phyloP scores from a whole-genome alignment of 2,329 filamentous ascomycete genomes.

The Fusarium guadeloupense region DNA sequence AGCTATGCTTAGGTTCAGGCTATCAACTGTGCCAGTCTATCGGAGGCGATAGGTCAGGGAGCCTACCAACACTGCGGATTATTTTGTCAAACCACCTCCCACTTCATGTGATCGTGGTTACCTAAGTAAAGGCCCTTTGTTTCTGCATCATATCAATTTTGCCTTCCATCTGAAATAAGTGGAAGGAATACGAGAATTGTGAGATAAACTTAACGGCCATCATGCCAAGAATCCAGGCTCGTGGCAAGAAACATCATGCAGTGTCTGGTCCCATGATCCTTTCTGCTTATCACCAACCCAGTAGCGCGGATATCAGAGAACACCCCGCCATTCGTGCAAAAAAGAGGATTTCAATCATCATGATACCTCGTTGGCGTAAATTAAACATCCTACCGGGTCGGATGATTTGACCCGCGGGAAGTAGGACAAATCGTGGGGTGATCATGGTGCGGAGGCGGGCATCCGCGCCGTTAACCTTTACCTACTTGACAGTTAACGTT shows the following conservation, averaged over 20 bases:
- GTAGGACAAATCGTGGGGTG: slow-evolving; percentile 29
- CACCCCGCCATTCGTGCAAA: slow-evolving; percentile 34
- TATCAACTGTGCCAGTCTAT: too few relatives aligned
- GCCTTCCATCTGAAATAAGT: too few relatives aligned
- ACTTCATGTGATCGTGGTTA: too few relatives aligned
- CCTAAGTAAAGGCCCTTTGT: too few relatives aligned
- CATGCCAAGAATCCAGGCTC: neutral
- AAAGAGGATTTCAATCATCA: slow-evolving; percentile 17
- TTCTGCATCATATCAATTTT: too few relatives aligned
- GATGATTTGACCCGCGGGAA: slow-evolving; percentile 21
- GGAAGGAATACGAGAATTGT: too few relatives aligned
- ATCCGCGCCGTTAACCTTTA: slow-evolving; percentile 7
- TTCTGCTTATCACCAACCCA: neutral
- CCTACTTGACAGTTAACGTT: neutral
- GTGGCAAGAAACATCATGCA: neutral
- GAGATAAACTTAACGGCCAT: neutral
- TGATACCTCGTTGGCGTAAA: neutral
- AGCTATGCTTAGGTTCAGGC: too few relatives aligned
- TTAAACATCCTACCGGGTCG: slow-evolving; percentile 11
- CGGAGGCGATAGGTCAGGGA: too few relatives aligned
- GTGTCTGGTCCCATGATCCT: neutral
- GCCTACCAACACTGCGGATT: too few relatives aligned
- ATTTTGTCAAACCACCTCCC: too few relatives aligned
- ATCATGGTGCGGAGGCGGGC: slow-evolving; percentile 18
- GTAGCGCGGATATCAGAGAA: slow-evolving; percentile 1